Evolutionary conservation across 352 stramenopile genomes (phyloP).

Genomic region (Phytopythium litorale): DNA sequence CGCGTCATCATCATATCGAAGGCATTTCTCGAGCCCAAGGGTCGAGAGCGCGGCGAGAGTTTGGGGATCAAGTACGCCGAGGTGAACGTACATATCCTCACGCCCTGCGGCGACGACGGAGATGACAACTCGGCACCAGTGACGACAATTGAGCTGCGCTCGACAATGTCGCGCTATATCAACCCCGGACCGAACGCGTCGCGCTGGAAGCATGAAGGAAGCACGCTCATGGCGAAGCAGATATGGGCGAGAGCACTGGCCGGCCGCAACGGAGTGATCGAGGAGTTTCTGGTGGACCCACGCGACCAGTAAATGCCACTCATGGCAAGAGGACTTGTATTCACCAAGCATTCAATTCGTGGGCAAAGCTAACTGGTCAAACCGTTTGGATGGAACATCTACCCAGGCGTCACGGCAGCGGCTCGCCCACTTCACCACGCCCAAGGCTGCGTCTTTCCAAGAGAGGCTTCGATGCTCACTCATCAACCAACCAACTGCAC

Average conservation of each 20-base stretch:
- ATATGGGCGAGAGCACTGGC: not conserved
- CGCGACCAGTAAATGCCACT: not conserved
- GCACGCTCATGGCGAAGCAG: not conserved
- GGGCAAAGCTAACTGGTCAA: too few species aligned
- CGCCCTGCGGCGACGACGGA: not conserved
- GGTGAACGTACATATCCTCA: not conserved
- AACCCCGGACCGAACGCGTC: not conserved
- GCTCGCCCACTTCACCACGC: too few species aligned
- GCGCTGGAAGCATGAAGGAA: not conserved
- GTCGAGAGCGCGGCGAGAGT: not conserved
- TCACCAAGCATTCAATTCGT: too few species aligned
- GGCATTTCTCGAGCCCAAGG: conserved; percentile 3
- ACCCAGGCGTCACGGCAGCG: too few species aligned
- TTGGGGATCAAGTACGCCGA: conserved; percentile 4
- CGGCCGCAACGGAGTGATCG: not conserved
- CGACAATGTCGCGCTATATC: not conserved
- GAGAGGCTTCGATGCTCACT: too few species aligned
- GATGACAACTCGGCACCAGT: not conserved
- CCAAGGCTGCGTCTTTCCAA: too few species aligned
- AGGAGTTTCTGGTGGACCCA: not conserved
- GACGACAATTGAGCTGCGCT: conserved; percentile 1
- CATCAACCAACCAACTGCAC: too few species aligned
- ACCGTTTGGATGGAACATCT: too few species aligned
- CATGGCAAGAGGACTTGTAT: not conserved
- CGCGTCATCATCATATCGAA: conserved; percentile 3